Evolutionary conservation across 441 rosid species (phyloP).

Genomic region (Adansonia gregorii): DNA sequence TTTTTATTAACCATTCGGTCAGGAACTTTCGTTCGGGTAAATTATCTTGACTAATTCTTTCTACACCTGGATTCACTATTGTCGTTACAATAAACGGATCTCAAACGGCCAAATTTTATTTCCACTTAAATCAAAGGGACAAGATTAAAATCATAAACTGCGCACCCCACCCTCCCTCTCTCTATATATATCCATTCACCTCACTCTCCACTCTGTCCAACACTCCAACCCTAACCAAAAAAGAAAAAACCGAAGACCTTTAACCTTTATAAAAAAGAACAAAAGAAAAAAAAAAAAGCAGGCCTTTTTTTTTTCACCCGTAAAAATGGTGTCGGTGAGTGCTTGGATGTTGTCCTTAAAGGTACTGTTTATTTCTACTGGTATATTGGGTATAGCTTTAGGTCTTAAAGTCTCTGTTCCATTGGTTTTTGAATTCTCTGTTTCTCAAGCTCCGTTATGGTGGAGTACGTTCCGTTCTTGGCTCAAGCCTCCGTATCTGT

Average conservation of each 20-base stretch:
- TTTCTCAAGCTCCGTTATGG: slow-evolving; percentile 48
- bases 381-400: slow-evolving; percentile 52
- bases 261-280: neutral
- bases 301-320: neutral
- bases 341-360: slow-evolving; percentile 45
- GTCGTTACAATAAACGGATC: neutral
- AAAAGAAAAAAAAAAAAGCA: neutral
- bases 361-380: slow-evolving; percentile 50
- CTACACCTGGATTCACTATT: neutral
- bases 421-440: slow-evolving; percentile 43
- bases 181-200: slow-evolving; percentile 32
- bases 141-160: slow-evolving; percentile 4
- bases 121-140: slow-evolving; percentile 36
- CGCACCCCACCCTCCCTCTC: slow-evolving; percentile 30
- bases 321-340: slow-evolving; percentile 48
- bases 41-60: neutral
- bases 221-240: neutral
- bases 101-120: neutral
- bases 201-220: neutral
- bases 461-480: slow-evolving; percentile 57
- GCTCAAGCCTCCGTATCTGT: slow-evolving; percentile 76
- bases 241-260: neutral
- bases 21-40: neutral
- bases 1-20: neutral
- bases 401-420: slow-evolving; percentile 52